Percentiles rank a stretch among this genome's conserved stretches.
phyloP scores from a whole-genome alignment of 2,329 filamentous ascomycete species.

The Cercospora janseana region DNA sequence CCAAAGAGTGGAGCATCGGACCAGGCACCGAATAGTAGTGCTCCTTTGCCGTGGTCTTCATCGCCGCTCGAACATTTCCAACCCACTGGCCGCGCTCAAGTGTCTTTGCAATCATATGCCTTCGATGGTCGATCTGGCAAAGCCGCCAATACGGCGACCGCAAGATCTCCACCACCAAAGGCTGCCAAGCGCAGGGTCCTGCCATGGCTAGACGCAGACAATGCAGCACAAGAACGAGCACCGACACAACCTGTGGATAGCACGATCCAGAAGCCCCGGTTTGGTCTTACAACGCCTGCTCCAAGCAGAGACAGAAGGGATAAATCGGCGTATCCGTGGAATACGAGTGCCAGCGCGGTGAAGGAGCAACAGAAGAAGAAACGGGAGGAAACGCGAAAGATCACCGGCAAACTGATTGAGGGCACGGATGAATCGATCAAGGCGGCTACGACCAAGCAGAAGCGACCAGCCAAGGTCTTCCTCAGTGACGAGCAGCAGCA shows the following conservation, averaged over 20 bases:
- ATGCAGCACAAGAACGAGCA: slow-evolving; percentile 28
- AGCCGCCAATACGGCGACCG: not conserved
- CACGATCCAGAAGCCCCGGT: slow-evolving; percentile 16
- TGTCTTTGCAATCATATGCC: slow-evolving; percentile 22
- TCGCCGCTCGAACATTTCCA: slow-evolving; percentile 43
- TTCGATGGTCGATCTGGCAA: slow-evolving; percentile 17
- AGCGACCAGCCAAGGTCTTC: slow-evolving; percentile 58
- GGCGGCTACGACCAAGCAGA: slow-evolving; percentile 46
- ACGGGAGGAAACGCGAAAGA: slow-evolving; percentile 61
- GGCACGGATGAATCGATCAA: slow-evolving; percentile 49
- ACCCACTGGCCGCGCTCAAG: slow-evolving; percentile 18
- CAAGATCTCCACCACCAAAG: slow-evolving; percentile 33
- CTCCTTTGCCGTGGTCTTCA: slow-evolving; percentile 67
- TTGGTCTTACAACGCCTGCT: slow-evolving; percentile 43
- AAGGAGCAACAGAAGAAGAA: slow-evolving; percentile 76
- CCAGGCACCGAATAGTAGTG: slow-evolving; percentile 51
- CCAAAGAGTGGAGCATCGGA: slow-evolving; percentile 35
- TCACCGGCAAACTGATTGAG: slow-evolving; percentile 45
- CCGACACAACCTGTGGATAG: slow-evolving; percentile 12
- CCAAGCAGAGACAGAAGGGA: slow-evolving; percentile 35
- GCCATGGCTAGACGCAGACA: slow-evolving; percentile 54
- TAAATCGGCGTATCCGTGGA: slow-evolving; percentile 58
- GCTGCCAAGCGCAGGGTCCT: slow-evolving; percentile 63
- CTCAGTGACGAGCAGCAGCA: slow-evolving; percentile 83
- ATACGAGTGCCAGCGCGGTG: slow-evolving; percentile 69